A percentile compares a stretch with the other conserved stretches of the same genome.
Conservation (phyloP, 352 stramenopile species). For the Phytopythium delawarense region DNA sequence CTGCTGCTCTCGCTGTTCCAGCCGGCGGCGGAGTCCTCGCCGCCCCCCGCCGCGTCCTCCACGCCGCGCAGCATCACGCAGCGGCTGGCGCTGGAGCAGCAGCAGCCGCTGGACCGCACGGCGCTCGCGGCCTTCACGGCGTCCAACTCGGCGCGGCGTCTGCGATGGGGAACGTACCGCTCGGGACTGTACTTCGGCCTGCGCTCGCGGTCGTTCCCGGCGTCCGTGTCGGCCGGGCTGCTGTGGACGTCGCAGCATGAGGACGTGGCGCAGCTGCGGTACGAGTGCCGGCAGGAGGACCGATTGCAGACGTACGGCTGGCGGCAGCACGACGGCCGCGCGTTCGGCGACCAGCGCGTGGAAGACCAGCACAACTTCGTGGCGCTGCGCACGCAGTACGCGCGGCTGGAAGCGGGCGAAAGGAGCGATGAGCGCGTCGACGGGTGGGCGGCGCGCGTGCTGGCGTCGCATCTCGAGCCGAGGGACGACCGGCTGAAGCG, state of each 20-base stretch:
- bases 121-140: slow-evolving; percentile 29
- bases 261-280: slow-evolving; percentile 65
- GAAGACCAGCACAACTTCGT: slow-evolving; percentile 78
- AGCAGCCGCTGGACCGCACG: slow-evolving; percentile 22
- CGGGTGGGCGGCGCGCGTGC: slow-evolving; percentile 51
- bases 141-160: slow-evolving; percentile 22
- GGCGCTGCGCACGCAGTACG: slow-evolving; percentile 55
- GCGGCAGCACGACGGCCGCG: slow-evolving; percentile 63
- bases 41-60: not conserved
- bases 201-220: slow-evolving; percentile 58
- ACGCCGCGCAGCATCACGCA: not conserved
- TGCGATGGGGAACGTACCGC: slow-evolving; percentile 76
- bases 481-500: slow-evolving; percentile 33
- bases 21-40: not conserved
- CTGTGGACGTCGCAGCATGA: slow-evolving; percentile 71
- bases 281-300: slow-evolving; percentile 77
- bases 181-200: slow-evolving; percentile 78
- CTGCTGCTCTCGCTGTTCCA: not conserved
- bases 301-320: slow-evolving; percentile 78
- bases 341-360: slow-evolving; percentile 54
- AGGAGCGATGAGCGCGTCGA: slow-evolving; percentile 5
- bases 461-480: slow-evolving; percentile 34
- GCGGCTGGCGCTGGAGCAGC: not conserved
- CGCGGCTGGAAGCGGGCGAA: slow-evolving; percentile 14
- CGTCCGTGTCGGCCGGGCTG: slow-evolving; percentile 62